Conservation (phyloP, 441 rosid genomes). For the Gossypium schwendimanii region DNA sequence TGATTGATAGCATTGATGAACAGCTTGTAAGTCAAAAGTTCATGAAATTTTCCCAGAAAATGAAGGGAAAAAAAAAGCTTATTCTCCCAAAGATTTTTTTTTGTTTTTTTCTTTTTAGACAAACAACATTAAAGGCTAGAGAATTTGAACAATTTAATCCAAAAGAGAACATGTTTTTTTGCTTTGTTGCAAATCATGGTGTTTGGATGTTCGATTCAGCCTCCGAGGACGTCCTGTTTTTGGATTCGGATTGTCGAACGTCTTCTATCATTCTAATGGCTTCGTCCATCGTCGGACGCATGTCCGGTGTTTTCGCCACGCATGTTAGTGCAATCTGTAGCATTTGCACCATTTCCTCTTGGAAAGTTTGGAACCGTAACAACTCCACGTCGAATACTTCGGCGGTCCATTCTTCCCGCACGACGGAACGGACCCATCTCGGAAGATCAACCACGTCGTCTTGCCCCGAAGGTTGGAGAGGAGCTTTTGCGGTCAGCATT, state of each 20-base stretch:
- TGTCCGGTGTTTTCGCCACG: conserved; percentile 38
- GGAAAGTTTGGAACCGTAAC: conserved; percentile 39
- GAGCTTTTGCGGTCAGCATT: conserved; percentile 55
- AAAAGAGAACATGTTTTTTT: not conserved
- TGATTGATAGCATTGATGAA: no score
- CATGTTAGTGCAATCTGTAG: conserved; percentile 56
- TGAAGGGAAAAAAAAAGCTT: not conserved
- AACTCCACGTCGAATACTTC: conserved; percentile 67
- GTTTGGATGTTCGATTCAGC: conserved; percentile 50
- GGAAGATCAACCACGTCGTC: conserved; percentile 54
- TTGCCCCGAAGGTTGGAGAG: conserved; percentile 41
- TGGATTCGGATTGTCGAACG: conserved; percentile 39
- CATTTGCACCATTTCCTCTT: conserved; percentile 70
- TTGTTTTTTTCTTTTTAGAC: not conserved
- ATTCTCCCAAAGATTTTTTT: not conserved
- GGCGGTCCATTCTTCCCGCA: conserved; percentile 65
- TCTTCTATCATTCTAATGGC: conserved; percentile 47
- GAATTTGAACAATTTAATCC: not conserved
- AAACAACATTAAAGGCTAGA: not conserved
- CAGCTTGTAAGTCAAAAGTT: not conserved
- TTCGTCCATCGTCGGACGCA: conserved; percentile 46
- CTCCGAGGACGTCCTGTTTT: conserved; percentile 49
- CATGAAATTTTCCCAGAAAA: not conserved
- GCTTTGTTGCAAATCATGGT: conserved; percentile 24
- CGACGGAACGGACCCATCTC: conserved; percentile 65